Percentiles rank a stretch among this genome's conserved stretches.
These are phyloP conservation scores for Neurospora sp. DNA, from an alignment of 495 filamentous ascomycete species.

Conservation along the genomic window DNA sequence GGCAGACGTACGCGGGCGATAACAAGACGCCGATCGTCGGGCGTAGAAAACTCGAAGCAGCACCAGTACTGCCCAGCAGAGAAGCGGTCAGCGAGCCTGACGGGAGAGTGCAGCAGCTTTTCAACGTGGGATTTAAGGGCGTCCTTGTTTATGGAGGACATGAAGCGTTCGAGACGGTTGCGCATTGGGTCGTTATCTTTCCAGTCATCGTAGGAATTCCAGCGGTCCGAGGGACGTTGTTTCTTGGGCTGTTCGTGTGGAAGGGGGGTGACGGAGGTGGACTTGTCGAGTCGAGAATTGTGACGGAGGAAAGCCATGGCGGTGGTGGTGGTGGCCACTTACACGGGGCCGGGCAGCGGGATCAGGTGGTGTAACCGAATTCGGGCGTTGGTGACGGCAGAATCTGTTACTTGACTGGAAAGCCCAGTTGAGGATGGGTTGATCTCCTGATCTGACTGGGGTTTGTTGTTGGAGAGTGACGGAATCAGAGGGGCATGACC, in stretches of 20 bases:
- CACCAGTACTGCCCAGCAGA: conserved; percentile 23
- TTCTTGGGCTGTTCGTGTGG: neutral
- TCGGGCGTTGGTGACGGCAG: neutral
- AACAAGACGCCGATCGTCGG: conserved; percentile 10
- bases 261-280: neutral
- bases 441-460: neutral
- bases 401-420: neutral
- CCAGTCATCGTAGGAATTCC: conserved; percentile 21
- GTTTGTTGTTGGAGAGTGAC: neutral
- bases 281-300: neutral
- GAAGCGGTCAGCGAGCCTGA: conserved; percentile 21
- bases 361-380: neutral
- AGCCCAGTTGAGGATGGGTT: neutral
- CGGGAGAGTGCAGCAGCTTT: conserved; percentile 6
- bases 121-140: conserved; percentile 13
- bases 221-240: conserved; percentile 13
- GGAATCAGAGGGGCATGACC: neutral
- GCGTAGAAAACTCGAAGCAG: conserved; percentile 19
- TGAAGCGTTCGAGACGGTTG: conserved; percentile 12
- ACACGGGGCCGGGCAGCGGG: neutral
- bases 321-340: neutral
- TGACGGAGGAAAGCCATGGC: neutral
- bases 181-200: conserved; percentile 19
- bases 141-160: conserved; percentile 14
- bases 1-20: conserved; percentile 20